Base-by-base conservation (phyloP, 202 grass and related monocot species). In the Elaeis oleifera region DNA sequence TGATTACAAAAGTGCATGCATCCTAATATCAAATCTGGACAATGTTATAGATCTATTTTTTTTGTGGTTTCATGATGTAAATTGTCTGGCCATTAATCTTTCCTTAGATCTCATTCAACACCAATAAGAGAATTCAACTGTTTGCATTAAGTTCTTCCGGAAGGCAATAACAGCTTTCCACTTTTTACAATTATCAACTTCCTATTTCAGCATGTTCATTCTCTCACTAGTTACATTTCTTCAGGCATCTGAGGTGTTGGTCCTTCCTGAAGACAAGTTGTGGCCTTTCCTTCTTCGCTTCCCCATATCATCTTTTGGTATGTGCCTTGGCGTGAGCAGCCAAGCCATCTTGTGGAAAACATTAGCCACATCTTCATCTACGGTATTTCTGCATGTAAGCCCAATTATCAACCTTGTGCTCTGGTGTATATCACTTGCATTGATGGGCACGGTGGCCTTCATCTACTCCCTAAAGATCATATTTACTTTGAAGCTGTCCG, bases 261-360 rank as follows among this genome's bases (percentile, higher is more conserved):
- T 67, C 9, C 51, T 67, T 32, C 25, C 25, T 21, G 16, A 55
- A 36, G 50, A 67, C 51, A 67, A 32, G 17, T 32, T 31, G 9
- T 67, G 64, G 64, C 64, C 49, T 67, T 67, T 67, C 51, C 64
- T 67, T 21, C 64, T 67, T 28, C 51, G 64, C 64, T 67, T 67
- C n/a, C 64, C 51, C 1, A n/a, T 67, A 17, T 19, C 49, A 6
- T 67, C 51, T 4, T 67, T 67, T 21, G 64, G 51, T 17, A 67
- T 67, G 24, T 67, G 64, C 64, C 50, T 67, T 32, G 64, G 51
- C 32, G 25, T 67, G 5, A 54, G 50, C n/a, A 67, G 64, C 51
- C 51, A 67, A 54, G 64, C 64, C 26, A 67, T 67, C 1, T n/a
- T 67, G n/a, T 67, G 64, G 64, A 67, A 55, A 51, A 55, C 25